A percentile compares a stretch with the other conserved stretches of the same genome.
These are phyloP conservation scores for Parachlorella kessleri DNA, from an alignment of 139 green algal genomes.

Conservation along the genomic window DNA sequence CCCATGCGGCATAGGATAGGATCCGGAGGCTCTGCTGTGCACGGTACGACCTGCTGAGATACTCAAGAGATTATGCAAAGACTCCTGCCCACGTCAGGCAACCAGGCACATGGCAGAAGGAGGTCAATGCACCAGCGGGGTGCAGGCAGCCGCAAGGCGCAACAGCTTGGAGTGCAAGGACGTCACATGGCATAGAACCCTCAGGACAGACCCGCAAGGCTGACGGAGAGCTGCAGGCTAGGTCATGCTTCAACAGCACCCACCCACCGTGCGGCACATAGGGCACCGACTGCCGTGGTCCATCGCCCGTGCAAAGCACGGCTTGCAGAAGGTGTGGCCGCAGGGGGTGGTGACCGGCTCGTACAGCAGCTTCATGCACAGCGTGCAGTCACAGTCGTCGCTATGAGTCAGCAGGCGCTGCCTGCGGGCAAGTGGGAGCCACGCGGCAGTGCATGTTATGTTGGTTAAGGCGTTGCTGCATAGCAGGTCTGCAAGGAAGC, in stretches of 20 bases:
- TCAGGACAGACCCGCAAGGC: neutral
- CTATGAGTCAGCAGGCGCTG: neutral
- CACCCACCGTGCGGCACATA: constrained; percentile 71
- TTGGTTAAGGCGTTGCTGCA: neutral
- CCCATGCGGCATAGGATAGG: no score
- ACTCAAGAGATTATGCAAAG: no score
- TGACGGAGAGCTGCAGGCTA: no score
- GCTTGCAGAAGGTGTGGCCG: constrained; percentile 81
- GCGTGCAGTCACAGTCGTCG: constrained; percentile 84
- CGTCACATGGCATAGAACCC: no score
- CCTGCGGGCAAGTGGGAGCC: neutral
- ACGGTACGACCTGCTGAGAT: no score
- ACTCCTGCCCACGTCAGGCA: no score
- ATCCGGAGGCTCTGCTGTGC: no score
- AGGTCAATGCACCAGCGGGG: no score
- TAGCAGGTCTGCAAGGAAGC: no score
- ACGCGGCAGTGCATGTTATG: neutral
- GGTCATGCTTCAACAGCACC: neutral
- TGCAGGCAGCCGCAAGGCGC: no score
- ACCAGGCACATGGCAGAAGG: no score
- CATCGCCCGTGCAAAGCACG: constrained; percentile 73
- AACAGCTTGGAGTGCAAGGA: no score
- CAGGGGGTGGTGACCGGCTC: constrained; percentile 93
- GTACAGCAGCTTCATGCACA: constrained; percentile 90
- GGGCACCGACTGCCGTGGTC: constrained; percentile 85